A percentile compares a stretch with the other conserved stretches of the same genome.
Evolutionary conservation across 352 stramenopile species (phyloP).

Genomic region (Pythium aphanidermatum): DNA sequence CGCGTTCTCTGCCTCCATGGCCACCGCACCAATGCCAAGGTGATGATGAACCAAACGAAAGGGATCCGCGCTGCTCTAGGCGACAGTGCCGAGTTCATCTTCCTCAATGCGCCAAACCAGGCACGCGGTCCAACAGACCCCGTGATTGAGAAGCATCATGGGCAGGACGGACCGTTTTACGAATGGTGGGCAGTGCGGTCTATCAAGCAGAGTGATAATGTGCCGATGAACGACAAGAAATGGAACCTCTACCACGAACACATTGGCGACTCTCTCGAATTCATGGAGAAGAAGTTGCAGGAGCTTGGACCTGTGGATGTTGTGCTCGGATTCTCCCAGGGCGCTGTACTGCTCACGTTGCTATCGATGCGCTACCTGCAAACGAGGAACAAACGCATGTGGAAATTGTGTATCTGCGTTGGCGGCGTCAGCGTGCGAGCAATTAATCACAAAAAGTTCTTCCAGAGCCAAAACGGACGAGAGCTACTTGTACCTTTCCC

Average conservation of each 20-base stretch:
- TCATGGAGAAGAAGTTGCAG: slow-evolving; percentile 49
- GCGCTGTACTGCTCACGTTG: slow-evolving; percentile 53
- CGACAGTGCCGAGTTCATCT: slow-evolving; percentile 58
- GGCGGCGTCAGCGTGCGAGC: slow-evolving; percentile 31
- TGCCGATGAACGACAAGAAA: slow-evolving; percentile 16
- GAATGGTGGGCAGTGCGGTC: slow-evolving; percentile 58
- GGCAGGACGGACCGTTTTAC: slow-evolving; percentile 58
- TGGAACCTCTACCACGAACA: slow-evolving; percentile 17
- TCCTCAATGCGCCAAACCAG: slow-evolving; percentile 43
- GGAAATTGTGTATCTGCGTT: slow-evolving; percentile 42
- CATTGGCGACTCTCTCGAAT: slow-evolving; percentile 34
- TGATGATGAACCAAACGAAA: slow-evolving; percentile 66
- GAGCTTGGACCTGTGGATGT: slow-evolving; percentile 67
- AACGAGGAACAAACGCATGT: slow-evolving; percentile 25
- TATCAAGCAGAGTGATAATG: slow-evolving; percentile 35
- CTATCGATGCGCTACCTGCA: slow-evolving; percentile 55
- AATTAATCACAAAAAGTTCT: slow-evolving; percentile 30
- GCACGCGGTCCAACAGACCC: slow-evolving; percentile 51
- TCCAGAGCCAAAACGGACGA: slow-evolving; percentile 22
- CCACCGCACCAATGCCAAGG: slow-evolving; percentile 59
- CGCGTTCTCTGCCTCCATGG: slow-evolving; percentile 72
- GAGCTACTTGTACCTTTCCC: slow-evolving; percentile 21
- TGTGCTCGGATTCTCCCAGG: slow-evolving; percentile 75
- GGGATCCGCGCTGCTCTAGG: slow-evolving; percentile 54
- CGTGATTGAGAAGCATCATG: slow-evolving; percentile 47